Conservation (phyloP, 192 early-diverging fungal species). For the Mortierella antarctica region DNA sequence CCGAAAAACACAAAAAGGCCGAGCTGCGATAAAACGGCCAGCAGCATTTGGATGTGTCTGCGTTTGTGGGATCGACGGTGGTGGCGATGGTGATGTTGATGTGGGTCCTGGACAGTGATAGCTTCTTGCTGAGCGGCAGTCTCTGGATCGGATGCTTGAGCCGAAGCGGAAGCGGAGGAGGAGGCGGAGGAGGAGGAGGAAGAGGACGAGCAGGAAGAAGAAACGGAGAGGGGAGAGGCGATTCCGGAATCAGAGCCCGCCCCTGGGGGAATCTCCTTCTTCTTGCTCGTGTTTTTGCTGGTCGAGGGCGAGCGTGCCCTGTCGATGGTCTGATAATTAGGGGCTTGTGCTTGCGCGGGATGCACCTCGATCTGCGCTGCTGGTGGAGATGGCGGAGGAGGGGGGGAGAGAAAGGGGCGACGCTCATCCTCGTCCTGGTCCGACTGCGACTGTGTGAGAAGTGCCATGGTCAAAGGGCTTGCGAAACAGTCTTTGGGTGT, state of each 20-base stretch:
- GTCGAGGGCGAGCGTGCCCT: not conserved
- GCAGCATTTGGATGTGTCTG: conserved; percentile 4
- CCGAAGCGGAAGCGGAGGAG: too few relatives aligned
- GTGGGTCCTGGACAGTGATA: not conserved
- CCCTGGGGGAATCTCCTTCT: not conserved
- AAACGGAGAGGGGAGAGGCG: not conserved
- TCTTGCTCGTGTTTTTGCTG: not conserved
- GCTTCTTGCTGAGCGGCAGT: not conserved
- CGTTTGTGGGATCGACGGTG: not conserved
- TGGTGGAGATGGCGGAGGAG: too few relatives aligned
- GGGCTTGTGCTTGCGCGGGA: too few relatives aligned
- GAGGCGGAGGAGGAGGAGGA: not conserved
- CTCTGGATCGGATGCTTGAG: conserved; percentile 1
- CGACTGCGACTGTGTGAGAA: too few relatives aligned
- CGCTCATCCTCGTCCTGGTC: too few relatives aligned
- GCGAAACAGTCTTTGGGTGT: too few relatives aligned
- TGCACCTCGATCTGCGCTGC: too few relatives aligned
- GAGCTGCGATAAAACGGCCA: conserved; percentile 24
- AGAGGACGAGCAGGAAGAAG: not conserved
- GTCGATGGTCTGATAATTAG: not conserved
- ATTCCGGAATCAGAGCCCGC: not conserved
- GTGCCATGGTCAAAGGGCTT: too few relatives aligned
- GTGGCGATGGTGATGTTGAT: conserved; percentile 3
- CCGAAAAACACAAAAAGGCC: conserved; percentile 41
- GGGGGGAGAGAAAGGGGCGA: too few relatives aligned